Evolutionary conservation across 768 basidiomycete species (phyloP), one percentile per base, ranked within the genome.

Genomic region (Lentinus tigrinus): DNA sequence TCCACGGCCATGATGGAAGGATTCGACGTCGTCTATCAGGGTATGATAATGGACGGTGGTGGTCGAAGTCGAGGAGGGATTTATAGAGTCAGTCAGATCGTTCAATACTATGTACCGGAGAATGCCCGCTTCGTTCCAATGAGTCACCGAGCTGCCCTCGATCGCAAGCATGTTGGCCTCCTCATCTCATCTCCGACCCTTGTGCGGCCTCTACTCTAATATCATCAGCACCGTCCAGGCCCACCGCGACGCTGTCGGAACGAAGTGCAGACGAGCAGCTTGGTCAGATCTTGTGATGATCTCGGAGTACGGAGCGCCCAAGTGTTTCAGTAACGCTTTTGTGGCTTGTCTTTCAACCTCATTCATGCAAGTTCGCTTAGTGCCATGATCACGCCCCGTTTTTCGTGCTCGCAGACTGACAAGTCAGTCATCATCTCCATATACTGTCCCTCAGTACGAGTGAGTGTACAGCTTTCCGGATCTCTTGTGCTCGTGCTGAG

Each of bases 331-430:
- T 23, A 24, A 19, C 43, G 21, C 43, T 23, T 7, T 14, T 40
- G 16, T 6, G 39, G 14, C 39, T 19, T 17, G 19, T 16, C 19
- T 23, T 23, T 19, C 9, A 17, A 17, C n/a, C 19, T 43, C 28
- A 6, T n/a, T 38, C 26, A 19, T 9, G n/a, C 16, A 23, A 34
- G 21, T 5, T n/a, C 10, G 6, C 17, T 11, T 14, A 28, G 26
- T 46, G 59, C 55, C 55, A 76, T 76, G 75, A 72, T 75, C 58
- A 76, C 75, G 8, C 75, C 75, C 23, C 69, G 71, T 46, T 76
- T 76, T 57, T 69, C 69, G n/a, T 75, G 73, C 62, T 64, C 63
- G 13, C 75, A 76, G 63, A 70, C 70, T 5, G 70, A 71, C 16
- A 52, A 59, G 21, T 61, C 67, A 17, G 68, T 76, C 26, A 54